phyloP scores from a whole-genome alignment of 495 filamentous ascomycete genomes.

The Aspergillus affinis region DNA sequence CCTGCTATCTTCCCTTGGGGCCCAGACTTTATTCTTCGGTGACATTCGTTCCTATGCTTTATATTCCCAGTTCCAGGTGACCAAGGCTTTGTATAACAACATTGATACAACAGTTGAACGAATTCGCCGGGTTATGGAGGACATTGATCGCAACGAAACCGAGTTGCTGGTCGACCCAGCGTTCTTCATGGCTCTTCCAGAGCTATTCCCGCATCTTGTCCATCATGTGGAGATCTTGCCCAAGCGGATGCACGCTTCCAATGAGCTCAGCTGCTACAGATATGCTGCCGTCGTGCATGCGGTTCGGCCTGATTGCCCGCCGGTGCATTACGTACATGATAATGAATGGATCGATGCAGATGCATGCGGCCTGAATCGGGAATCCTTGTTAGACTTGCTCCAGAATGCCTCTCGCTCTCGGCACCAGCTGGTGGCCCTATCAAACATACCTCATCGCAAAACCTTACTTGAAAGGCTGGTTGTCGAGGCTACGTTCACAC shows the following conservation, averaged over 20 bases:
- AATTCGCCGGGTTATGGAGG: not conserved
- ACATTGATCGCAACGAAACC: not conserved
- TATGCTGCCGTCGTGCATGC: constrained; percentile 10
- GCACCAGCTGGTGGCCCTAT: not conserved
- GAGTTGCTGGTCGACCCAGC: constrained; percentile 11
- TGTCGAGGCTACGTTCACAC: not conserved
- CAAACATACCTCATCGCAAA: constrained; percentile 5
- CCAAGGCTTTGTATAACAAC: constrained; percentile 5
- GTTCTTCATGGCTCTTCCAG: constrained; percentile 2
- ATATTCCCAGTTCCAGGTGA: constrained; percentile 6
- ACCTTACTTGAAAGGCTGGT: constrained; percentile 1
- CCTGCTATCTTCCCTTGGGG: not conserved
- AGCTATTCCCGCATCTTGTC: constrained; percentile 3
- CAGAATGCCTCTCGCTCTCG: not conserved
- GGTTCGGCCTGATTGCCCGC: not conserved
- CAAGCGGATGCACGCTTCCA: constrained; percentile 2
- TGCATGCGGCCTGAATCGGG: not conserved
- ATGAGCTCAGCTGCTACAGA: constrained; percentile 13
- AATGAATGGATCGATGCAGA: constrained; percentile 5
- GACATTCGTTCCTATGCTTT: constrained; percentile 9
- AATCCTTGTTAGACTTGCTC: constrained; percentile 2
- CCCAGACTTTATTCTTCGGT: constrained; percentile 5
- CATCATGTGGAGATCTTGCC: constrained; percentile 10
- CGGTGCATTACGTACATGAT: not conserved
- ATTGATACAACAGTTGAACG: not conserved